These are phyloP conservation scores for Alternaria solani DNA, from an alignment of 2,329 filamentous ascomycete genomes.

Conservation along the genomic window DNA sequence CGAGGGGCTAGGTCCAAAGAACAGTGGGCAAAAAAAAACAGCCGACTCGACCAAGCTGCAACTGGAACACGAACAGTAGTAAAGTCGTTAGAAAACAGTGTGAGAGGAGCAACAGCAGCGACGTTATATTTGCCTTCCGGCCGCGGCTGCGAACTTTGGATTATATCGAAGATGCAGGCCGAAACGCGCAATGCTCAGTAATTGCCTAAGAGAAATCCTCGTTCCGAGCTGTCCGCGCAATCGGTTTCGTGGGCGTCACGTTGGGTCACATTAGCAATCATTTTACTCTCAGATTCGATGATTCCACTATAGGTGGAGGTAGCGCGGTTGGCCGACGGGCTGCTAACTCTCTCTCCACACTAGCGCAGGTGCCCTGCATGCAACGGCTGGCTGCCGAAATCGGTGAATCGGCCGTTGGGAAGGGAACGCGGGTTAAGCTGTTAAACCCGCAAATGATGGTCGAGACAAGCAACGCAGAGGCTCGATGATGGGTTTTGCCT, in stretches of 20 bases:
- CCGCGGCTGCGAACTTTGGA: conserved; percentile 13
- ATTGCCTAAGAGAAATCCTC: conserved; percentile 15
- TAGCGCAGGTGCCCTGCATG: conserved; percentile 9
- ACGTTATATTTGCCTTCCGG: conserved; percentile 11
- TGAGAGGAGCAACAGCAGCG: conserved; percentile 7
- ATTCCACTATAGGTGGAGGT: conserved; percentile 18
- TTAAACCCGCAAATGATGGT: conserved; percentile 2
- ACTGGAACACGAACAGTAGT: conserved; percentile 9
- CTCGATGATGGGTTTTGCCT: conserved; percentile 5
- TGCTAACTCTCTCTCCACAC: conserved; percentile 9
- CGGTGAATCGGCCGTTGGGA: conserved; percentile 12
- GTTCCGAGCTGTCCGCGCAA: conserved; percentile 15
- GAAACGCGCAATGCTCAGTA: conserved; percentile 15
- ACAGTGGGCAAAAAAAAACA: background rate
- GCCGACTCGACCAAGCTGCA: background rate
- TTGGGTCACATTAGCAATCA: conserved; percentile 29
- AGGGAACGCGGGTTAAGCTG: conserved; percentile 3
- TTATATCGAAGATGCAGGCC: conserved; percentile 12
- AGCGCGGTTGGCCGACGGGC: conserved; percentile 22
- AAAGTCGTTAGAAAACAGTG: background rate
- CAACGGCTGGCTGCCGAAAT: conserved; percentile 14
- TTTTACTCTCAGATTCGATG: conserved; percentile 23
- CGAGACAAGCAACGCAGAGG: background rate
- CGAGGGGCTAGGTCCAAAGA: background rate
- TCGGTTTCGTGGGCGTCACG: conserved; percentile 14